Base-by-base conservation (phyloP, 106 monocot species). In the Triglochin maritima region DNA sequence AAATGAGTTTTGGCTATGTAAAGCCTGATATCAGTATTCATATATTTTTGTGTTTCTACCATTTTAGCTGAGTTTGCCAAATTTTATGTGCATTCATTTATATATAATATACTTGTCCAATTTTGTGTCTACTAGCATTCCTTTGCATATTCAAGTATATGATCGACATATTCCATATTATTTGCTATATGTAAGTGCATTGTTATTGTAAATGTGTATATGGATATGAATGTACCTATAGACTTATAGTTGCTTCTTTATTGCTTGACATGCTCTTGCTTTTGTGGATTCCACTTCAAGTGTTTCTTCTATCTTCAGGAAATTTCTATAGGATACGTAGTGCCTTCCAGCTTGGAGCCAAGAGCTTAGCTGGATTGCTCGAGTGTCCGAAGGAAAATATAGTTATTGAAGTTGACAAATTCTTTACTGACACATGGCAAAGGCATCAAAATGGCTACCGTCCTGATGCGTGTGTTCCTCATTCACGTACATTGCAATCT, bases 331-430 rank as follows among this genome's bases (percentile, higher is more conserved):
- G 85, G 48, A 81, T 80, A 61, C 85, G 93, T 4, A 88, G 85
- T 81, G 93, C 93, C 9, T 86, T 93, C 78, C 53, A 85, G 52
- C 86, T 88, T 85, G 93, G 93, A 50, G 83, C 88, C 15, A 83
- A 86, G 83, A 88, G 72, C 47, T 59, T 92, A 67, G 82, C 79
- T 63, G 67, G 46, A 57, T 74, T 87, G 65, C 78, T 87, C 57
- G 80, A 87, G 14, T 87, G 92, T 66, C 81, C 80, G 49, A 79
- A 82, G 29, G 85, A 85, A 7, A 50, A 78, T 41, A 6, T 92
- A 43, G 64, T 81, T 56, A 49, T 63, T 17, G 85, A 87, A 79
- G 71, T 92, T 49, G 84, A 92, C 63, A 78, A 81, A 41, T 92
- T 92, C 69, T 92, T 92, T 50, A 81, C 69, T 66, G 85, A 87